Conservation (phyloP, 176 grass and related monocot genomes). For the Musa itinerans region DNA sequence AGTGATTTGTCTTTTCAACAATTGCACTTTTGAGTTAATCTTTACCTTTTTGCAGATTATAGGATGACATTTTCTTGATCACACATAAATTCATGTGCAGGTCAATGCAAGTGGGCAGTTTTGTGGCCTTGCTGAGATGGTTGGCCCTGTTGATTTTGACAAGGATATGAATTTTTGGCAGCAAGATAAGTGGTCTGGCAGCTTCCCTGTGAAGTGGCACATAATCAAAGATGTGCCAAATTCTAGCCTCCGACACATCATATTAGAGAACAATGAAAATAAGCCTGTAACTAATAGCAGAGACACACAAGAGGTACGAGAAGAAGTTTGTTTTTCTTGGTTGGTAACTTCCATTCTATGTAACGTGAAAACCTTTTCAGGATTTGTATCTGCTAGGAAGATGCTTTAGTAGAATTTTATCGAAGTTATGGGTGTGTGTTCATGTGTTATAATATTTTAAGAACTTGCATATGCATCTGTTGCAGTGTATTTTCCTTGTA, state of each 20-base stretch:
- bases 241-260: constrained; percentile 55
- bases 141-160: constrained; percentile 74
- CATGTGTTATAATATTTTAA: too few species aligned
- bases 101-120: constrained; percentile 87
- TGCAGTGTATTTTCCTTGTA: too few species aligned
- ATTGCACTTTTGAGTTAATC: background rate
- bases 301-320: constrained; percentile 84
- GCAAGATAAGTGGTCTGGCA: constrained; percentile 92
- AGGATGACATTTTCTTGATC: too few species aligned
- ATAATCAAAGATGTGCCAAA: constrained; percentile 88
- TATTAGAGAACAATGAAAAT: constrained; percentile 79
- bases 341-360: background rate
- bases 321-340: background rate
- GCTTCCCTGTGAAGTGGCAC: constrained; percentile 90
- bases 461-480: too few species aligned
- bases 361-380: background rate
- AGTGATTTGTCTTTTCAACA: constrained; percentile 19
- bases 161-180: constrained; percentile 94
- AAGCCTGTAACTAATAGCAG: constrained; percentile 96
- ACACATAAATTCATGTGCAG: constrained; percentile 14
- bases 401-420: too few species aligned
- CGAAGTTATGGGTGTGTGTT: too few species aligned
- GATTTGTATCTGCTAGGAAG: background rate
- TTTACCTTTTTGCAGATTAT: constrained; percentile 5
- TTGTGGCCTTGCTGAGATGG: constrained; percentile 94